A percentile compares a stretch with the other conserved stretches of the same genome.
Evolutionary conservation across 768 basidiomycete species (phyloP).

Genomic region (Leccinum pellstonianum): DNA sequence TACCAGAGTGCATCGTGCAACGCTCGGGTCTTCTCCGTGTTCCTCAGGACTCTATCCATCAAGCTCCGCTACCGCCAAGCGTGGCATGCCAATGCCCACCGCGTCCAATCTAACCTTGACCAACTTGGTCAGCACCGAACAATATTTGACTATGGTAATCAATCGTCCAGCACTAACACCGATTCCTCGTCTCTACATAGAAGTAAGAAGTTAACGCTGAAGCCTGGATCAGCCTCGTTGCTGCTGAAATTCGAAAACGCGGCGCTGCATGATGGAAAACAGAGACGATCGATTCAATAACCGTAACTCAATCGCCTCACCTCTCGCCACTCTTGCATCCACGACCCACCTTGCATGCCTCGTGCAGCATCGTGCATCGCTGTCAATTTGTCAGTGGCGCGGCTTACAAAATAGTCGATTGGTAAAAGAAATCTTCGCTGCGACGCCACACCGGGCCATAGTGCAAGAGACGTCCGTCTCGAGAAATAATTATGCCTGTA

Average conservation of each 20-base stretch:
- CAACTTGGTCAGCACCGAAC: background rate
- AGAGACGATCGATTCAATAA: background rate
- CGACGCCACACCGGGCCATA: background rate
- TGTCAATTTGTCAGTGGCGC: background rate
- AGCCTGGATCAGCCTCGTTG: background rate
- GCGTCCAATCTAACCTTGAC: background rate
- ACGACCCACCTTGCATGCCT: background rate
- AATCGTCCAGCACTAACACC: background rate
- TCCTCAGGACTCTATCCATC: no score
- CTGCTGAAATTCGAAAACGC: background rate
- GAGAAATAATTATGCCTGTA: background rate
- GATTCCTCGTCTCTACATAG: background rate
- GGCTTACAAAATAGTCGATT: background rate
- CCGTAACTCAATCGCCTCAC: background rate
- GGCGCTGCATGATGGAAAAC: background rate
- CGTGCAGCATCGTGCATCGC: background rate
- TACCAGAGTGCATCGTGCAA: no score
- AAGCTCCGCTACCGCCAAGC: background rate
- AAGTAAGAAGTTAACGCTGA: background rate
- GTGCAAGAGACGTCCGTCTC: background rate
- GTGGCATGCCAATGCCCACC: background rate
- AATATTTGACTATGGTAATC: background rate
- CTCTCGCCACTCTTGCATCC: background rate
- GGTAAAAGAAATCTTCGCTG: background rate
- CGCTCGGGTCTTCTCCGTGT: no score